A percentile compares a stretch with the other conserved stretches of the same genome.
phyloP scores from a whole-genome alignment of 129 eudicot genomes.

The Lonicera japonica region DNA sequence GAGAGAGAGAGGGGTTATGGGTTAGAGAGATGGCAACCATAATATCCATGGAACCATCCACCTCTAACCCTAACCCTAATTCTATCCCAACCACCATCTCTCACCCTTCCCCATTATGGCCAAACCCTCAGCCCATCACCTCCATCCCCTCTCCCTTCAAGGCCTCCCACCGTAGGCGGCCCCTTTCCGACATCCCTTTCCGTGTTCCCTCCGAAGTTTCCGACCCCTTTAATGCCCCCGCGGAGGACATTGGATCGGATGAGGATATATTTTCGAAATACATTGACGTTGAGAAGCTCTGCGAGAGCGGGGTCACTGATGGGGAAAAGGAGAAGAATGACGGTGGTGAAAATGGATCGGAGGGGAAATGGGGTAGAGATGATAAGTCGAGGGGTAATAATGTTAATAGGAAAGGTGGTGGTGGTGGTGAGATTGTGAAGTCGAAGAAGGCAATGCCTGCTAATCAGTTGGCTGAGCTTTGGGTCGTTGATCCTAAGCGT shows the following conservation, averaged over 20 bases:
- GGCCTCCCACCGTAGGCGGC: too few relatives aligned
- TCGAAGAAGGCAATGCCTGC: slow-evolving; percentile 13
- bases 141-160: too few relatives aligned
- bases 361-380: not conserved
- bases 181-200: too few relatives aligned
- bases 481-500: slow-evolving; percentile 12
- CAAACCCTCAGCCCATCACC: too few relatives aligned
- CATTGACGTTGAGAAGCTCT: slow-evolving; percentile 3
- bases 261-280: slow-evolving; percentile 1
- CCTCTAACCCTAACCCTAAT: too few relatives aligned
- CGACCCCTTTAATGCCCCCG: not conserved
- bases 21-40: too few relatives aligned
- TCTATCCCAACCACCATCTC: too few relatives aligned
- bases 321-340: not conserved
- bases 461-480: slow-evolving; percentile 10
- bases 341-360: not conserved
- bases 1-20: too few relatives aligned
- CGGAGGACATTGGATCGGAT: not conserved
- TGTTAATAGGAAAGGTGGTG: not conserved
- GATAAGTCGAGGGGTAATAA: not conserved
- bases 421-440: not conserved
- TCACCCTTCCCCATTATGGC: too few relatives aligned
- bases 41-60: too few relatives aligned
- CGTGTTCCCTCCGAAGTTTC: too few relatives aligned
- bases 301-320: not conserved